Evolutionary conservation across 345 rosid species (phyloP).

Genomic region (Boechera retrofracta): DNA sequence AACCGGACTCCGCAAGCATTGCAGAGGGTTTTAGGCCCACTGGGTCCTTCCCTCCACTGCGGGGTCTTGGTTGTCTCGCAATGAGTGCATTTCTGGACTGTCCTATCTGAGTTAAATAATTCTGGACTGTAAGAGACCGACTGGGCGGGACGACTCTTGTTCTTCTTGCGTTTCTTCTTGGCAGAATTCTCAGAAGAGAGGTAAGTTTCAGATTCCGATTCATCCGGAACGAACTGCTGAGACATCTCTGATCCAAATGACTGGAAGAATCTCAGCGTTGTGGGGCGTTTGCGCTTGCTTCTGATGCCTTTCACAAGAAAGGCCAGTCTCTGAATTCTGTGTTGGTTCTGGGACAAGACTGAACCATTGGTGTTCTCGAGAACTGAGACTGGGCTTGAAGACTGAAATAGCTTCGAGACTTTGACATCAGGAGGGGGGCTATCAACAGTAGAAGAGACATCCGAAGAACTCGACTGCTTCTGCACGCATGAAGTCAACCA

Average conservation of each 20-base stretch:
- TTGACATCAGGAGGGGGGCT: slow-evolving; percentile 49
- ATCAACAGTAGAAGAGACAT: slow-evolving; percentile 50
- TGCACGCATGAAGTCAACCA: slow-evolving; percentile 47
- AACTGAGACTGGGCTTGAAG: slow-evolving; percentile 78
- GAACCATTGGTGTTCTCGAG: slow-evolving; percentile 70
- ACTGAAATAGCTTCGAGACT: slow-evolving; percentile 52
- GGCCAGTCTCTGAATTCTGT: slow-evolving; percentile 40
- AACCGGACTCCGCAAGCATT: slow-evolving; percentile 94
- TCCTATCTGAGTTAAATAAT: slow-evolving; percentile 33
- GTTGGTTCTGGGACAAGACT: slow-evolving; percentile 53
- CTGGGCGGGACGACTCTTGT: slow-evolving; percentile 43
- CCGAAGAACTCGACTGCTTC: slow-evolving; percentile 45
- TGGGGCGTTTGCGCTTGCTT: slow-evolving; percentile 68
- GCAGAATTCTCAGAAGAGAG: slow-evolving; percentile 37
- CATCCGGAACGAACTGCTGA: slow-evolving; percentile 36
- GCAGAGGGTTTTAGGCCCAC: slow-evolving; percentile 92
- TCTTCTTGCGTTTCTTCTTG: slow-evolving; percentile 56
- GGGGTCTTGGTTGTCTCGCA: slow-evolving; percentile 83
- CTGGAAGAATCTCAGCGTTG: slow-evolving; percentile 35
- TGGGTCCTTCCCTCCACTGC: slow-evolving; percentile 96
- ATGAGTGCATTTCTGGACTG: slow-evolving; percentile 64
- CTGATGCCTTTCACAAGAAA: slow-evolving; percentile 68
- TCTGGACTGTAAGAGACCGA: slow-evolving; percentile 43
- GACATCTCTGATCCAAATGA: slow-evolving; percentile 40
- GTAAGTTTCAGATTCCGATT: slow-evolving; percentile 51